Evolutionary conservation across 2,329 filamentous ascomycete genomes (phyloP), one percentile per base, ranked within the genome.

Genomic region (Aspergillus alliaceus): DNA sequence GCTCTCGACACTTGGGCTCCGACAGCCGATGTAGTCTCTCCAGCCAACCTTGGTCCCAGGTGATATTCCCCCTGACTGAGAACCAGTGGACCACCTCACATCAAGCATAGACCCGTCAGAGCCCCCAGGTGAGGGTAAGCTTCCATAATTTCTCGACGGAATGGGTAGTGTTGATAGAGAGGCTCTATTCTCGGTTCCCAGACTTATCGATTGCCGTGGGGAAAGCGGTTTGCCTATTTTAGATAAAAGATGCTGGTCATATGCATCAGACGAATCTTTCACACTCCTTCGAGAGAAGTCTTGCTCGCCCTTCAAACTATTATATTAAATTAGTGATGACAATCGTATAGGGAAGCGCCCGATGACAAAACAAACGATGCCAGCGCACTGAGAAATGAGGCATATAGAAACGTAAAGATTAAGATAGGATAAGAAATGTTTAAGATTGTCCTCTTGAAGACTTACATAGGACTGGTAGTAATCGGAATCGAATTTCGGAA

Each of bases 161-260:
- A 75, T 70, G 12, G 71, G 66, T 11, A 76, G 65, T 39, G 70
- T 69, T 20, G 70, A 69, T 31, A 69, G 58, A 25, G 68, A 69
- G 57, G 58, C 64, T 51, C 65, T 66, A 44, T 63, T 64, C 29
- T 74, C 72, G 32, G 67, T 67, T 59, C 71, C 66, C 24, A 72
- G 60, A 51, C 66, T 73, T 34, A 69, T 60, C 14, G 72, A 72
- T 53, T 69, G 75, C 50, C 81, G 76, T 18, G 82, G 81, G 7
- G 84, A 84, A 56, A 81, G 81, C 6, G 83, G 80, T 47, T 84
- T 84, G 31, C 84, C 84, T 57, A 87, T 86, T 63, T 85, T 86
- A 49, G 83, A 85, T 25, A 87, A 72, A 12, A 87, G 72, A 59
- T 85, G 82, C 68, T 86, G 82, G 66, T 87, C 85, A 70, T 87